Base-by-base conservation (phyloP, 164 flowering plant genomes). In the Warburgia ugandensis region DNA sequence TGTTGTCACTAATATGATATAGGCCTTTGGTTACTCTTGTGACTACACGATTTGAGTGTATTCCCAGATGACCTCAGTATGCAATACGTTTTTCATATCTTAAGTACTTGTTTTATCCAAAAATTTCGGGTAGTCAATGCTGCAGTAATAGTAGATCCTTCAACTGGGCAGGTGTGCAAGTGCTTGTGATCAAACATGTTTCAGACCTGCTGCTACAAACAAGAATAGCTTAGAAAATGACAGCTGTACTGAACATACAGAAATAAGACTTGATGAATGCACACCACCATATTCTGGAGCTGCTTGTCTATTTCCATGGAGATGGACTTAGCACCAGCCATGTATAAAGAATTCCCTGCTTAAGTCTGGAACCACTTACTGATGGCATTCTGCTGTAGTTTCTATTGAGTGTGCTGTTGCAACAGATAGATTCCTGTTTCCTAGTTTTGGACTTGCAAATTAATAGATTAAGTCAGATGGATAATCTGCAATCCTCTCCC, bases 101-200 rank as follows among this genome's bases (percentile, higher is more conserved):
- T 41, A 7, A 22, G n/a, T n/a, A 41, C 45, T 14, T 13, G 6
- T 46, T 14, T 48, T 30, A 9, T 28, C 6, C 28, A 4, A 14
- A 23, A 14, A 36, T 22, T 50, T 10, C 77, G 81, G 94, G 63
- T 78, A 29, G 77, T 75, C 17, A 91, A 87, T 79, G 90, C 95
- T 56, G 97, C 95, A 47, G 73, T 87, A 30, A 83, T 87, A 48
- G 95, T 84, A 29, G 92, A 87, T 67, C 95, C 97, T 54, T 81
- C 78, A 43, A 48, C 55, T 40, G 80, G 69, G 46, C 68, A 71
- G 56, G 69, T 81, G 21, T 70, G 71, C 83, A 16, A 68, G 76
- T 54, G 91, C 84, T 52, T 27, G 62, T 71, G 97, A 87, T 45
- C 74, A 79, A 54, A 68, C 70, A 45, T 55, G 48, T 52, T 58